Conservation (phyloP, 2,329 filamentous ascomycete genomes). For the Xylaria sp. region DNA sequence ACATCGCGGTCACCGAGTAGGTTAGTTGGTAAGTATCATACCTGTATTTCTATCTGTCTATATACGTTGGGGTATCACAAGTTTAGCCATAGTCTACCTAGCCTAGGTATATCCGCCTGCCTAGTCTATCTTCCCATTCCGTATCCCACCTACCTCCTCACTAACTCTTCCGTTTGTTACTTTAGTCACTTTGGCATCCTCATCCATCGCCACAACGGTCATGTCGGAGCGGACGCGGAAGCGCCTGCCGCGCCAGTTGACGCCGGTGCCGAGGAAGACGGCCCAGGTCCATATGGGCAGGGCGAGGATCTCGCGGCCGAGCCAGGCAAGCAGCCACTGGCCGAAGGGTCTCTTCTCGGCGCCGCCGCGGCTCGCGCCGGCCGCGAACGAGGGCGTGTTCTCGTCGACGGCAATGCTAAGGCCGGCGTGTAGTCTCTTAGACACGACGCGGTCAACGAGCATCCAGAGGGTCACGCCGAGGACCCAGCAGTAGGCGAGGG, state of each 20-base stretch:
- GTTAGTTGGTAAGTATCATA: not conserved
- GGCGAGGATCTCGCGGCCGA: constrained; percentile 83
- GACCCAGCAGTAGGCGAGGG: constrained; percentile 74
- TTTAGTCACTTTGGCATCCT: constrained; percentile 1
- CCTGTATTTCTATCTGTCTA: constrained; percentile 18
- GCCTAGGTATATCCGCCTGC: not conserved
- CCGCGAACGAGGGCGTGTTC: constrained; percentile 80
- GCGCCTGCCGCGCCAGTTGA: constrained; percentile 85
- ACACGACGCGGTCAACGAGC: constrained; percentile 77
- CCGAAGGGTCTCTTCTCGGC: constrained; percentile 66
- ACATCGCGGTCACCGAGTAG: not conserved
- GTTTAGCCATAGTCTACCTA: not conserved
- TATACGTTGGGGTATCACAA: constrained; percentile 30
- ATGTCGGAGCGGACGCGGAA: constrained; percentile 89
- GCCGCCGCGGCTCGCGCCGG: constrained; percentile 54
- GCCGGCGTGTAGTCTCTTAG: constrained; percentile 78
- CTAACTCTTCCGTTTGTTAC: not conserved
- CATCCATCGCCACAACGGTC: constrained; percentile 69
- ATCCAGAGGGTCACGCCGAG: constrained; percentile 77
- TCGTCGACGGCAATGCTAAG: constrained; percentile 76
- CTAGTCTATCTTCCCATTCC: constrained; percentile 28
- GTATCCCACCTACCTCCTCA: not conserved
- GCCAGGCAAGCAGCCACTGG: constrained; percentile 84
- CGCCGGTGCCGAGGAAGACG: constrained; percentile 85
- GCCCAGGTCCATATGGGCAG: constrained; percentile 92